Percentiles rank a stretch among this genome's conserved stretches.
These are phyloP conservation scores for Lactifluus rugatus DNA, from an alignment of 768 basidiomycete genomes.

Conservation along the genomic window DNA sequence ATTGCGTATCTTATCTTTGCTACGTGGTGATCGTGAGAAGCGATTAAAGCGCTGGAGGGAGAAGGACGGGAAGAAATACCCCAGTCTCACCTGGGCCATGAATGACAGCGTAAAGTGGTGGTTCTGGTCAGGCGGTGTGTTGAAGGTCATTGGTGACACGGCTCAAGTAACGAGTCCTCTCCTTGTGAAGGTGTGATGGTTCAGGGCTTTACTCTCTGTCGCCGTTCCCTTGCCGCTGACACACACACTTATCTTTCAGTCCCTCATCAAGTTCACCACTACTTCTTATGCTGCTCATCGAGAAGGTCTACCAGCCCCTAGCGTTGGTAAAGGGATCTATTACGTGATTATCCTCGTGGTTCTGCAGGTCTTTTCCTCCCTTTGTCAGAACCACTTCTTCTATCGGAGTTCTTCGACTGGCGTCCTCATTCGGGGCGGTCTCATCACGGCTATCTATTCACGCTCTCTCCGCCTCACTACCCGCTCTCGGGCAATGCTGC, in stretches of 20 bases:
- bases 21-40: constrained; percentile 42
- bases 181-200: constrained; percentile 54
- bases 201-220: not conserved
- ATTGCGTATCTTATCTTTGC: constrained; percentile 47
- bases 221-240: not conserved
- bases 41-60: constrained; percentile 59
- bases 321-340: constrained; percentile 56
- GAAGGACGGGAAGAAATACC: constrained; percentile 46
- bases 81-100: constrained; percentile 60
- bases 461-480: constrained; percentile 68
- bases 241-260: constrained; percentile 28
- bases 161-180: constrained; percentile 69
- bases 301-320: constrained; percentile 27
- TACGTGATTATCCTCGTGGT: constrained; percentile 59
- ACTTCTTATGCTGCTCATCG: constrained; percentile 40
- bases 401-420: constrained; percentile 66
- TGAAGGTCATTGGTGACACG: constrained; percentile 55
- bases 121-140: constrained; percentile 63
- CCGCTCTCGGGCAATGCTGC: constrained; percentile 66
- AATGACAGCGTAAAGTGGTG: constrained; percentile 71
- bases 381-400: constrained; percentile 77
- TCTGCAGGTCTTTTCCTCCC: constrained; percentile 56
- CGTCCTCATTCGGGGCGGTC: constrained; percentile 70
- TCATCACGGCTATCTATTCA: constrained; percentile 81
- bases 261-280: constrained; percentile 60